Conservation (phyloP, 1,284 basidiomycete genomes). For the Malassezia restricta region DNA sequence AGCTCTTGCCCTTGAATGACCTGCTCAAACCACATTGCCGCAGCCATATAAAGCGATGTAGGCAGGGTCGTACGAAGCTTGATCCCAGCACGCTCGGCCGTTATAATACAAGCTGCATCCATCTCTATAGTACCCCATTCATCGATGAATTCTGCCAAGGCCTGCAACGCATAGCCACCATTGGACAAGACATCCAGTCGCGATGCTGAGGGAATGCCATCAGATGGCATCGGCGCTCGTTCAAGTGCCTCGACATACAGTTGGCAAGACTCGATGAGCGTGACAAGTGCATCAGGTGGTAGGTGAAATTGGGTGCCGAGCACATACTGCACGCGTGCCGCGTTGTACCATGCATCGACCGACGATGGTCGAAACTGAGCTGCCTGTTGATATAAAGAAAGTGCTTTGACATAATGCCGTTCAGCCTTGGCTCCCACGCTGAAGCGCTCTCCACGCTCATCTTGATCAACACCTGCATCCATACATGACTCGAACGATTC, state of each 20-base stretch:
- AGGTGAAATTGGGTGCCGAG: slow-evolving; percentile 4
- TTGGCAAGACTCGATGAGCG: neutral
- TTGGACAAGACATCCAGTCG: slow-evolving; percentile 13
- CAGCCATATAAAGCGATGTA: slow-evolving; percentile 1
- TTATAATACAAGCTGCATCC: neutral
- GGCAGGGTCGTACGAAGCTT: neutral
- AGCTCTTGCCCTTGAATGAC: neutral
- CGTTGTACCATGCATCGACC: slow-evolving; percentile 12
- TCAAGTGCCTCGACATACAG: neutral
- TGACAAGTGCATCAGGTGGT: neutral
- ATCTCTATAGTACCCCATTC: neutral
- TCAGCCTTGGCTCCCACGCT: slow-evolving; percentile 7
- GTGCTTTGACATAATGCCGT: slow-evolving; percentile 6
- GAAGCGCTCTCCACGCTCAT: slow-evolving; percentile 15
- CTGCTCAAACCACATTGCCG: neutral
- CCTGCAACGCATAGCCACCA: slow-evolving; percentile 3
- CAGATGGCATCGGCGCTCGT: neutral
- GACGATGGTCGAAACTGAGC: neutral
- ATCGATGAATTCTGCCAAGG: slow-evolving; percentile 8
- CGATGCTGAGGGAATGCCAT: slow-evolving; percentile 2
- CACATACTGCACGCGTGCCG: slow-evolving; percentile 13
- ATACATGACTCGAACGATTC: slow-evolving; percentile 12
- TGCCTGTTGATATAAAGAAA: slow-evolving; percentile 1
- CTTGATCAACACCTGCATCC: slow-evolving; percentile 14
- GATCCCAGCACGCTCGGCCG: neutral